Evolutionary conservation across 768 basidiomycete genomes (phyloP).

Genomic region (Rhodotorula toruloides): DNA sequence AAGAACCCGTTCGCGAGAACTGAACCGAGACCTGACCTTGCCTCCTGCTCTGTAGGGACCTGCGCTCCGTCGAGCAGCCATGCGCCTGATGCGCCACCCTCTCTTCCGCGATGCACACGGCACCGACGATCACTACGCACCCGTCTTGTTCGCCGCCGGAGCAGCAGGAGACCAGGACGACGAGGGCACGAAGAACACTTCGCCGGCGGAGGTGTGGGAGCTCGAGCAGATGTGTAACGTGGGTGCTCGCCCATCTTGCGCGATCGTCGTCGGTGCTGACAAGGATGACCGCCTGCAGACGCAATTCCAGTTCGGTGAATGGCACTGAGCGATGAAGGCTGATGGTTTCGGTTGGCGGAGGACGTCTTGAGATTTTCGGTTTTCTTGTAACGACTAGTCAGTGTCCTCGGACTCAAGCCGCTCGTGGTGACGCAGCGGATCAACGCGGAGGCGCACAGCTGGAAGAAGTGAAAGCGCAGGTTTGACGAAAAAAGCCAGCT

Average conservation of each 20-base stretch:
- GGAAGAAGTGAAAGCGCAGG: no score
- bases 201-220: constrained; percentile 39
- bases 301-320: constrained; percentile 39
- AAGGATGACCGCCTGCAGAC: neutral
- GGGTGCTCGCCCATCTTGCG: neutral
- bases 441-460: no score
- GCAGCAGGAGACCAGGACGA: constrained; percentile 36
- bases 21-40: neutral
- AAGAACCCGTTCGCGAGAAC: no score
- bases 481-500: no score
- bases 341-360: neutral
- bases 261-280: neutral
- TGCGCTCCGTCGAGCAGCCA: constrained; percentile 8
- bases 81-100: constrained; percentile 23
- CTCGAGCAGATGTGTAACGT: constrained; percentile 41
- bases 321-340: constrained; percentile 9
- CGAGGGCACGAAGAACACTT: constrained; percentile 33
- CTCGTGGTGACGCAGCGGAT: no score
- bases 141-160: constrained; percentile 37
- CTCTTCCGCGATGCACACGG: constrained; percentile 36
- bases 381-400: no score
- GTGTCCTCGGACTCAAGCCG: no score
- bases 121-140: constrained; percentile 41
- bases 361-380: no score
- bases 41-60: neutral